Evolutionary conservation across 495 filamentous ascomycete species (phyloP).

Genomic region (Xylaria nigripes): DNA sequence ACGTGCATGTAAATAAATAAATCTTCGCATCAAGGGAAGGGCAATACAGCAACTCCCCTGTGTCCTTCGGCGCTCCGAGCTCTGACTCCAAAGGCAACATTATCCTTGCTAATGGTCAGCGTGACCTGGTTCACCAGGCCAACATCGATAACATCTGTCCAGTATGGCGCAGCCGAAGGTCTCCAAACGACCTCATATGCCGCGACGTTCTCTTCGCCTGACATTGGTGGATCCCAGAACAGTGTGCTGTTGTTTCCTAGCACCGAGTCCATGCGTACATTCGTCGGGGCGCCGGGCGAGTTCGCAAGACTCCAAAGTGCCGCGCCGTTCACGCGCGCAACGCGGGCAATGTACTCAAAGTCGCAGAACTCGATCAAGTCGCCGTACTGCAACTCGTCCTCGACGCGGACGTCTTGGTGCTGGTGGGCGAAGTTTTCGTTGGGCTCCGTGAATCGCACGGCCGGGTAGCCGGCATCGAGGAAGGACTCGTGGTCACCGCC

Average conservation of each 20-base stretch:
- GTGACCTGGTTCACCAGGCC: constrained; percentile 31
- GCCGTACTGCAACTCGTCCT: constrained; percentile 41
- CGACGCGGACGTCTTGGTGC: constrained; percentile 41
- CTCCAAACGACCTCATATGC: constrained; percentile 47
- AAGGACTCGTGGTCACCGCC: constrained; percentile 49
- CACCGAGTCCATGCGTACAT: constrained; percentile 37
- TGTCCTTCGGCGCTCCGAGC: constrained; percentile 37
- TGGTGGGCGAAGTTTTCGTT: constrained; percentile 47
- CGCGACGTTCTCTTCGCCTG: constrained; percentile 17
- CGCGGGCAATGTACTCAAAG: constrained; percentile 42
- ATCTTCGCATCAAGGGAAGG: constrained; percentile 20
- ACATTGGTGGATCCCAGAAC: constrained; percentile 29
- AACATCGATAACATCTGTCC: constrained; percentile 37
- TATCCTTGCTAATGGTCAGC: constrained; percentile 44
- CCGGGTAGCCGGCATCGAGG: constrained; percentile 40
- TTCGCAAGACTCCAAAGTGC: constrained; percentile 42
- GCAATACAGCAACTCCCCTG: constrained; percentile 23
- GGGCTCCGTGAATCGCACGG: constrained; percentile 46
- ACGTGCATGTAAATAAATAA: background rate
- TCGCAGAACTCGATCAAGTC: constrained; percentile 46
- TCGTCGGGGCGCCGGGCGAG: constrained; percentile 35
- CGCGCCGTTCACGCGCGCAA: constrained; percentile 43
- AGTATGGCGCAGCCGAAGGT: constrained; percentile 35
- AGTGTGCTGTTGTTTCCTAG: constrained; percentile 40
- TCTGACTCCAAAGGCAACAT: constrained; percentile 45